These are phyloP conservation scores for Alternaria novae-zelandiae DNA, from an alignment of 2,329 filamentous ascomycete genomes.

Conservation along the genomic window DNA sequence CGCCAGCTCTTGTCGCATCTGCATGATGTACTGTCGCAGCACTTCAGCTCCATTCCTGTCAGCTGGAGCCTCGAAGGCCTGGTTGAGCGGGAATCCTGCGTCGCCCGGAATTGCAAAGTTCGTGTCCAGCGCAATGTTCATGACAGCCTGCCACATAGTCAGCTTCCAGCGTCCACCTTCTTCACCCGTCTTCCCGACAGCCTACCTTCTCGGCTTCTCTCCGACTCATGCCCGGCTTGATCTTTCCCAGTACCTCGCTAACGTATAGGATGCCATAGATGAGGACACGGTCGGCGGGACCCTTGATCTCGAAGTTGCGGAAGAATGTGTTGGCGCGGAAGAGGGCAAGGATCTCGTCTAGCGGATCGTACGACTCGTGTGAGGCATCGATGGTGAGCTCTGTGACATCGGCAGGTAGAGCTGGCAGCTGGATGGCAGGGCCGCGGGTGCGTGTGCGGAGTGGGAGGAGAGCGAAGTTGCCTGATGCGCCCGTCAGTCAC, in stretches of 20 bases:
- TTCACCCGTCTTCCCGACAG: constrained; percentile 26
- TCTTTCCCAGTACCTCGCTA: constrained; percentile 87
- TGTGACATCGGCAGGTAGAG: constrained; percentile 61
- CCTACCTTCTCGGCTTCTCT: constrained; percentile 70
- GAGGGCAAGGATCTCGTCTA: constrained; percentile 89
- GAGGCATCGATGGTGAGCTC: constrained; percentile 73
- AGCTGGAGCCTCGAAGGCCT: constrained; percentile 89
- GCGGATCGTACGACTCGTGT: constrained; percentile 91
- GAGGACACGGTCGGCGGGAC: constrained; percentile 88
- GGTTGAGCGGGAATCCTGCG: constrained; percentile 90
- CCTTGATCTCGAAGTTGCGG: constrained; percentile 99
- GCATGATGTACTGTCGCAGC: constrained; percentile 85
- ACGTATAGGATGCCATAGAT: constrained; percentile 97
- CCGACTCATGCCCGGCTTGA: constrained; percentile 73
- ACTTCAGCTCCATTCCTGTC: constrained; percentile 90
- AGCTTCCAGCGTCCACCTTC: constrained; percentile 30
- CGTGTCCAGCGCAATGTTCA: constrained; percentile 86
- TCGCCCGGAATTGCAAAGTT: constrained; percentile 96
- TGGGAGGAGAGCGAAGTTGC: constrained; percentile 93
- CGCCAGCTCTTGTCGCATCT: constrained; percentile 92
- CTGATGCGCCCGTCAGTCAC: constrained; percentile 46
- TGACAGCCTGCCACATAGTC: constrained; percentile 67
- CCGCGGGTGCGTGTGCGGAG: constrained; percentile 94
- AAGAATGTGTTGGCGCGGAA: constrained; percentile 99
- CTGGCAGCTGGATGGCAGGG: constrained; percentile 84